Evolutionary conservation across 2,329 filamentous ascomycete species (phyloP), one percentile per base, ranked within the genome.

Genomic region (Fusarium siculi): DNA sequence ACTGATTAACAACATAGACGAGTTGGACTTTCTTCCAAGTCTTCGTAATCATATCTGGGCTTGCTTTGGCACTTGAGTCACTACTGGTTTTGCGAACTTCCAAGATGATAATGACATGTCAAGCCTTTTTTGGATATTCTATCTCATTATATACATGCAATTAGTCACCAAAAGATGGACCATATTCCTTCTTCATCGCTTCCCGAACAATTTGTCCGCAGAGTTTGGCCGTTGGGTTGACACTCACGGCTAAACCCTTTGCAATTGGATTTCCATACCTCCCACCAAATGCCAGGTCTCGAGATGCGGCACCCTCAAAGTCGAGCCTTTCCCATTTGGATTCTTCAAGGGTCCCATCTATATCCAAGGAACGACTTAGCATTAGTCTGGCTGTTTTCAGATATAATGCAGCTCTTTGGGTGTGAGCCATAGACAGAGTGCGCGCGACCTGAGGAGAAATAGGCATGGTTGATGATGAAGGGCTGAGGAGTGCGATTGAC

Each of bases 171-270:
- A 85, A 87, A 15, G 81, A 83, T n/a, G 85, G 83, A 1, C 88
- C 88, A 74, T 91, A 91, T 79, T 93, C 91, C 80, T 89, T 91
- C 82, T 87, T 91, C 89, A 93, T 90, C 54, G 90, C 91, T 81
- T 92, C 89, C 55, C 88, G 86, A 42, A 93, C 91, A 79, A 93
- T 93, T 76, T 91, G 86, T 4, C 91, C 91, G 77, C 91, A 93
- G 47, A 93, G 82, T 82, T 92, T 93, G 5, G 91, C 90, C 21
- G 89, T 92, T 30, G 91, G 91, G 79, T 93, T 93, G 34, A 88
- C 88, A 79, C 86, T 87, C 56, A 92, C 91, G 10, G 90, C 90
- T 71, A 93, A 81, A 9, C 85, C 87, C 78, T 90, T 91, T 25
- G 90, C 90, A 70, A 92, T 86, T 62, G 90, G 88, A 72, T 91